Evolutionary conservation across 176 grass and related monocot genomes (phyloP).

Genomic region (Urochloa ruziziensis): DNA sequence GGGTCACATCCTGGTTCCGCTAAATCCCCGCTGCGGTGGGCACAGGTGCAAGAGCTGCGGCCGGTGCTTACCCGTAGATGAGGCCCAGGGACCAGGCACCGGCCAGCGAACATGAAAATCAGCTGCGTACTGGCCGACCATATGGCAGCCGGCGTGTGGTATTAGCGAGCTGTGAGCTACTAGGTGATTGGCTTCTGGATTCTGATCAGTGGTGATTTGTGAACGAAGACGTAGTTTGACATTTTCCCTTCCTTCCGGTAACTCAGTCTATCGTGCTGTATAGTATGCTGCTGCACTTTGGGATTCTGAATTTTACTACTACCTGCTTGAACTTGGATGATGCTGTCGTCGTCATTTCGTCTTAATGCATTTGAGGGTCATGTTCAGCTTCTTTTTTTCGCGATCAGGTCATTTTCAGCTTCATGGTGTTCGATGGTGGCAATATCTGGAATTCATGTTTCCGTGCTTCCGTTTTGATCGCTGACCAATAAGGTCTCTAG

Average conservation of each 20-base stretch:
- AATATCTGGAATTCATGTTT: neutral
- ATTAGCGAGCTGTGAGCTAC: neutral
- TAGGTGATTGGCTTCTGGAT: neutral
- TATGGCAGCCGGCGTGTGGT: neutral
- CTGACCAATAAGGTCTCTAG: neutral
- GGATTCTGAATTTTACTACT: neutral
- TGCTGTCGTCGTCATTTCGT: neutral
- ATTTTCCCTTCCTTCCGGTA: neutral
- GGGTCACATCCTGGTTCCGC: neutral
- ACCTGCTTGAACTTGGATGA: neutral
- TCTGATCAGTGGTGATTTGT: neutral
- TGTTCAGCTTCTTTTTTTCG: neutral
- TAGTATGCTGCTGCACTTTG: neutral
- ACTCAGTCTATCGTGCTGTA: neutral
- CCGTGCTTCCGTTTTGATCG: neutral
- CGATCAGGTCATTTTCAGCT: neutral
- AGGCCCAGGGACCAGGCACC: neutral
- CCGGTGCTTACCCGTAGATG: neutral
- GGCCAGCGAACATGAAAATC: neutral
- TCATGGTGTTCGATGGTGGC: neutral
- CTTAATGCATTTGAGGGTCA: neutral
- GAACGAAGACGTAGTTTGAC: neutral
- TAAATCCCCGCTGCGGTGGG: neutral
- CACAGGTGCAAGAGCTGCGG: neutral
- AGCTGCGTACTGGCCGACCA: neutral